Conservation (phyloP, 148 eudicot species). For the Spergularia marina region DNA sequence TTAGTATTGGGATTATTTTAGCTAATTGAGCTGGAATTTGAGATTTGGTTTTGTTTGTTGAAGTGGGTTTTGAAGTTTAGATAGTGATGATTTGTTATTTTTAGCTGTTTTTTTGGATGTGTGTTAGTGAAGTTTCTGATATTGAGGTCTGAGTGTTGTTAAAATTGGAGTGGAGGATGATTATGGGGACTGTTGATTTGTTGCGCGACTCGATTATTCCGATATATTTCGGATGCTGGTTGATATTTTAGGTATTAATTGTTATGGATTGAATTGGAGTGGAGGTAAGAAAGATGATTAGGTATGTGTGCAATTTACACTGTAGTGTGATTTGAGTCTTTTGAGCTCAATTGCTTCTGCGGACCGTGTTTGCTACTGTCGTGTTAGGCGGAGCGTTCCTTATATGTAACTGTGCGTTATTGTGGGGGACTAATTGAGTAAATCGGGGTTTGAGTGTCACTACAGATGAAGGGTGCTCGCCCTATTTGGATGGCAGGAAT, state of each 20-base stretch:
- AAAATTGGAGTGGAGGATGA: neutral
- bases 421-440: neutral
- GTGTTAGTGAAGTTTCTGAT: neutral
- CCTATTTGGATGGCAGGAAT: neutral
- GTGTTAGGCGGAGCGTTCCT: neutral
- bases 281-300: no score
- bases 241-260: neutral
- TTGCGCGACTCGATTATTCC: neutral
- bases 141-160: neutral
- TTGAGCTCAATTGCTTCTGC: neutral
- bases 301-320: neutral
- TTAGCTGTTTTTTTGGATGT: neutral
- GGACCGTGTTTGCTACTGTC: neutral
- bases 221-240: neutral
- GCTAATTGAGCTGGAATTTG: neutral
- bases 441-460: no score
- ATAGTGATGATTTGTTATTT: neutral
- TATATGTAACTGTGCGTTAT: neutral
- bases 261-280: no score
- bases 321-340: neutral
- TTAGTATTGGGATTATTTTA: neutral
- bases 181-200: neutral
- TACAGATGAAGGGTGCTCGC: neutral
- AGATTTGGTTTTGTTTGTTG: neutral
- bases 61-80: no score